Conservation (phyloP, 116 monocot genomes). For the Thalassia testudinum region DNA sequence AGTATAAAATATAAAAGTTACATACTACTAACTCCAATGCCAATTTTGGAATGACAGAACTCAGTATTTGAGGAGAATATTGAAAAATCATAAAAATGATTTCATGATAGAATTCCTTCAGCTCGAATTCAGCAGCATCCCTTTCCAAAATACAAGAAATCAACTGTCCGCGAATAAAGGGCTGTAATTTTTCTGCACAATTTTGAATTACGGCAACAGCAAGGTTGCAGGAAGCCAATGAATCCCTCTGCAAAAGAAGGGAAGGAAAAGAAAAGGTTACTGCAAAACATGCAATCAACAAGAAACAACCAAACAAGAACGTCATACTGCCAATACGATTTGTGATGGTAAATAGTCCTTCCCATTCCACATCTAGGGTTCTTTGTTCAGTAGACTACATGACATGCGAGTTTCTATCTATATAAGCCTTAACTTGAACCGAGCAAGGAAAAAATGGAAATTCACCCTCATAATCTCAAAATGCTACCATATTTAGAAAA, state of each 20-base stretch:
- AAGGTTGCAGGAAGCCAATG: slow-evolving; percentile 35
- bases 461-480: too few relatives aligned
- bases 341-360: too few relatives aligned
- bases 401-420: too few relatives aligned
- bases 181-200: slow-evolving; percentile 47
- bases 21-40: slow-evolving; percentile 69
- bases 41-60: slow-evolving; percentile 53
- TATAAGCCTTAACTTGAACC: too few relatives aligned
- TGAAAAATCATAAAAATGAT: slow-evolving; percentile 56
- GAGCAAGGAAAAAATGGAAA: too few relatives aligned
- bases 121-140: slow-evolving; percentile 22
- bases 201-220: slow-evolving; percentile 60
- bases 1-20: not conserved
- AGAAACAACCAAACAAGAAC: too few relatives aligned
- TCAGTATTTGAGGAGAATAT: slow-evolving; percentile 61
- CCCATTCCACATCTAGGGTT: too few relatives aligned
- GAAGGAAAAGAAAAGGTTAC: too few relatives aligned
- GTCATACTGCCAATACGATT: too few relatives aligned
- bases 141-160: slow-evolving; percentile 46
- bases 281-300: too few relatives aligned
- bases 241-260: slow-evolving; percentile 34
- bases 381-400: too few relatives aligned
- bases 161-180: slow-evolving; percentile 30
- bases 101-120: slow-evolving; percentile 44
- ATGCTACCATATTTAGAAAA: too few relatives aligned